These are phyloP conservation scores for Metschnikowia drakensbergensis DNA, from an alignment of 805 yeast species.

Conservation along the genomic window DNA sequence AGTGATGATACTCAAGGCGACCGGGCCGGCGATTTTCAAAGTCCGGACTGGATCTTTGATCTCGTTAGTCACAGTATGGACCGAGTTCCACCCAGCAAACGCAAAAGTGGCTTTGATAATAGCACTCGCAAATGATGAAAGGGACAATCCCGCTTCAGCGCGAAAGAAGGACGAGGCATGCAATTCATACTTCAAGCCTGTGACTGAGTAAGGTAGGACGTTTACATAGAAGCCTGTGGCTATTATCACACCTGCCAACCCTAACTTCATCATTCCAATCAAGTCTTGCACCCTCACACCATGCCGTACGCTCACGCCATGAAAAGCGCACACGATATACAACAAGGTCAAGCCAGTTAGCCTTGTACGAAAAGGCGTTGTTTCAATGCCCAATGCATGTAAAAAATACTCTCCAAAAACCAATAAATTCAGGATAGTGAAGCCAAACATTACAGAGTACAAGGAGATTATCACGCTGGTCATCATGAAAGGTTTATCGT, in stretches of 20 bases:
- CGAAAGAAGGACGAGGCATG: conserved; percentile 28
- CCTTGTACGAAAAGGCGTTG: conserved; percentile 33
- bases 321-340: conserved; percentile 37
- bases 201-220: conserved; percentile 42
- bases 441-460: conserved; percentile 51
- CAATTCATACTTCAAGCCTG: conserved; percentile 44
- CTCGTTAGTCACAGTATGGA: conserved; percentile 59
- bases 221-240: conserved; percentile 56
- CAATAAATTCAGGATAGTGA: conserved; percentile 51
- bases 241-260: conserved; percentile 50
- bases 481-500: conserved; percentile 54
- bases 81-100: conserved; percentile 60
- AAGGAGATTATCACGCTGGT: conserved; percentile 49
- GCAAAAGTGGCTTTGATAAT: conserved; percentile 57
- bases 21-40: conserved; percentile 58
- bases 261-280: conserved; percentile 58
- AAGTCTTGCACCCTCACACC: conserved; percentile 62
- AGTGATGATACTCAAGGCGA: conserved; percentile 45
- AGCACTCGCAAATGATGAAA: conserved; percentile 51
- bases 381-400: conserved; percentile 41
- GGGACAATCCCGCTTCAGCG: conserved; percentile 31
- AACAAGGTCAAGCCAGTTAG: conserved; percentile 29
- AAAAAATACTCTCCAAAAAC: conserved; percentile 60
- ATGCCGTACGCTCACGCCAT: conserved; percentile 54
- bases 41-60: conserved; percentile 56